A percentile compares a stretch with the other conserved stretches of the same genome.
Evolutionary conservation across 2,329 filamentous ascomycete genomes (phyloP).

Genomic region (Aspergillus eucalypticola): DNA sequence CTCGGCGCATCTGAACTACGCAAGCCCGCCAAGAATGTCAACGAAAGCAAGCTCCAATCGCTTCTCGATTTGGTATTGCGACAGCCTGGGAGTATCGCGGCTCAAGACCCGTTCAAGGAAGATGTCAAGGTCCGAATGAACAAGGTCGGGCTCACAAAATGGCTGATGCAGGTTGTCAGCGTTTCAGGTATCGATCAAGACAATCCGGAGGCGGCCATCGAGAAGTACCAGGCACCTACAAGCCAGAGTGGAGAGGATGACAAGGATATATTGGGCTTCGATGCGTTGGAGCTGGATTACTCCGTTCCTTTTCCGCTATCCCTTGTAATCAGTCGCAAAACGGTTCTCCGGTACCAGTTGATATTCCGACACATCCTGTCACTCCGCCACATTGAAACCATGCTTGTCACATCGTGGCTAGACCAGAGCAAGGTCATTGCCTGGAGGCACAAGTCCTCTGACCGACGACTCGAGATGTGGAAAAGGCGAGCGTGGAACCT

Average conservation of each 20-base stretch:
- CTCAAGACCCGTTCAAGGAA: conserved; percentile 95
- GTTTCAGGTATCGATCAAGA: conserved; percentile 94
- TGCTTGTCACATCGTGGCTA: conserved; percentile 85
- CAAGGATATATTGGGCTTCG: conserved; percentile 85
- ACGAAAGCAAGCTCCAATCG: conserved; percentile 89
- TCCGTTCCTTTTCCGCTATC: conserved; percentile 92
- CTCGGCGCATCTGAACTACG: conserved; percentile 84
- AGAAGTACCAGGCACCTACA: conserved; percentile 72
- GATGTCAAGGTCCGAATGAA: conserved; percentile 98
- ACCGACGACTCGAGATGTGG: conserved; percentile 78
- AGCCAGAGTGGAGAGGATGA: conserved; percentile 65
- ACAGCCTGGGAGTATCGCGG: conserved; percentile 92
- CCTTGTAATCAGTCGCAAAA: conserved; percentile 92
- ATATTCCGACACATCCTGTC: conserved; percentile 93
- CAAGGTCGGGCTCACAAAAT: conserved; percentile 87
- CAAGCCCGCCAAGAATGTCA: conserved; percentile 85
- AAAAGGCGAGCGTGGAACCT: conserved; percentile 91
- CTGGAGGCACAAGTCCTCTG: conserved; percentile 79
- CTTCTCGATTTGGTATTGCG: conserved; percentile 92
- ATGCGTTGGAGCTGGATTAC: conserved; percentile 91
- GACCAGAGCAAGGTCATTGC: conserved; percentile 77
- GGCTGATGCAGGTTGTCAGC: conserved; percentile 92
- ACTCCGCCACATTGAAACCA: conserved; percentile 82
- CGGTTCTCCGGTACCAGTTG: conserved; percentile 93
- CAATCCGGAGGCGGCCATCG: conserved; percentile 59